A percentile compares a stretch with the other conserved stretches of the same genome.
Evolutionary conservation across 2,329 filamentous ascomycete species (phyloP).

Genomic region (Colletotrichum sp.): DNA sequence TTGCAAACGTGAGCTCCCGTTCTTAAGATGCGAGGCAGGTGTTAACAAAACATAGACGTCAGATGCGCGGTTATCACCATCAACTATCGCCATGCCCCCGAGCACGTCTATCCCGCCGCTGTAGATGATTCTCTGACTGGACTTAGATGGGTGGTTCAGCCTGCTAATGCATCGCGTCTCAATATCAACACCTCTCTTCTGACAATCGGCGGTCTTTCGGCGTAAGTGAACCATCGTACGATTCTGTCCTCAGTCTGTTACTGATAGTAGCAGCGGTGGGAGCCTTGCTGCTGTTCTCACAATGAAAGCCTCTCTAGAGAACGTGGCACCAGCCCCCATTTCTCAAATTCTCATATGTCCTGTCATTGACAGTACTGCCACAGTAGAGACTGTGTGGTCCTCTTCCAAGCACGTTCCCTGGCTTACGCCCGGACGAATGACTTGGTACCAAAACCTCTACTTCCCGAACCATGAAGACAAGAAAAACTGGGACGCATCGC

Average conservation of each 20-base stretch:
- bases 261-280: slow-evolving; percentile 18
- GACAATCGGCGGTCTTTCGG: slow-evolving; percentile 35
- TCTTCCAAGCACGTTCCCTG: slow-evolving; percentile 29
- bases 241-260: not conserved
- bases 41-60: slow-evolving; percentile 20
- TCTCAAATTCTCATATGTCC: slow-evolving; percentile 30
- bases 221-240: not conserved
- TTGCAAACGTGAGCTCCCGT: slow-evolving; percentile 23
- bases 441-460: slow-evolving; percentile 41
- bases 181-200: slow-evolving; percentile 29
- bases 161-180: slow-evolving; percentile 20
- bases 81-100: slow-evolving; percentile 39
- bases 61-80: slow-evolving; percentile 33
- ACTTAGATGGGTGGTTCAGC: slow-evolving; percentile 30
- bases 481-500: slow-evolving; percentile 34
- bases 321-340: not conserved
- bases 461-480: slow-evolving; percentile 28
- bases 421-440: slow-evolving; percentile 36
- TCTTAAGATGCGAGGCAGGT: not conserved
- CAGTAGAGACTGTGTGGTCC: slow-evolving; percentile 22
- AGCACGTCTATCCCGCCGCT: slow-evolving; percentile 38
- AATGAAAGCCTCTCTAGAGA: slow-evolving; percentile 15
- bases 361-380: slow-evolving; percentile 39
- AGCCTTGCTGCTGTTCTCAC: slow-evolving; percentile 23
- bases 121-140: slow-evolving; percentile 36